Evolutionary conservation across 2,329 filamentous ascomycete genomes (phyloP).

Genomic region (Diaporthe ilicicola): DNA sequence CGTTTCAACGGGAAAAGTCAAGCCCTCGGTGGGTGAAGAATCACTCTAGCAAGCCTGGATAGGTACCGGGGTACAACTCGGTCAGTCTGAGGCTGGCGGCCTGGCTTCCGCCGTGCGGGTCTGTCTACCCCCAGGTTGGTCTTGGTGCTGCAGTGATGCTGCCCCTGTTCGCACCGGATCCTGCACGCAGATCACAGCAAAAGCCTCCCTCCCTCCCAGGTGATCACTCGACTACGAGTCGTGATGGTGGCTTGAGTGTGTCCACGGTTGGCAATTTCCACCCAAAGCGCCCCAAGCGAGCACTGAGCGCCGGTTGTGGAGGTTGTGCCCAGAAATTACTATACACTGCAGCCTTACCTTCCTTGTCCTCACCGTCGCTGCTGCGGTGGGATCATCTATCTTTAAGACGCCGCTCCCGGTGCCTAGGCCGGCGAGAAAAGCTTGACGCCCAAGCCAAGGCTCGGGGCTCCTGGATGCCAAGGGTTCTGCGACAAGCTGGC

Average conservation of each 20-base stretch:
- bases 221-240: constrained; percentile 21
- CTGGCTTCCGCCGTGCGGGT: not conserved
- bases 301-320: not conserved
- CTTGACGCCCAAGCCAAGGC: constrained; percentile 28
- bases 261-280: not conserved
- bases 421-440: constrained; percentile 16
- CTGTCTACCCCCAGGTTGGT: not conserved
- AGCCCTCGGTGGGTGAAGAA: constrained; percentile 2
- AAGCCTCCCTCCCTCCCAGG: not conserved
- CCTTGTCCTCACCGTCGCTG: constrained; percentile 6
- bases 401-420: constrained; percentile 12
- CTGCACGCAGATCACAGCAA: constrained; percentile 14
- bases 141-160: constrained; percentile 10
- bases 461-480: not conserved
- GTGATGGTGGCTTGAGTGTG: constrained; percentile 18
- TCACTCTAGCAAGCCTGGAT: not conserved
- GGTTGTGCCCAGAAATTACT: not conserved
- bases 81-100: constrained; percentile 4
- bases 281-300: constrained; percentile 16
- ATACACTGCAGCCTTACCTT: not conserved
- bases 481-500: constrained; percentile 8
- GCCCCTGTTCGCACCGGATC: not conserved
- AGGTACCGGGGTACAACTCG: not conserved
- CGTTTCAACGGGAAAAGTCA: constrained; percentile 23
- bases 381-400: constrained; percentile 2